Base-by-base conservation (phyloP, 202 grass and related monocot genomes). In the Carex sylvatica region DNA sequence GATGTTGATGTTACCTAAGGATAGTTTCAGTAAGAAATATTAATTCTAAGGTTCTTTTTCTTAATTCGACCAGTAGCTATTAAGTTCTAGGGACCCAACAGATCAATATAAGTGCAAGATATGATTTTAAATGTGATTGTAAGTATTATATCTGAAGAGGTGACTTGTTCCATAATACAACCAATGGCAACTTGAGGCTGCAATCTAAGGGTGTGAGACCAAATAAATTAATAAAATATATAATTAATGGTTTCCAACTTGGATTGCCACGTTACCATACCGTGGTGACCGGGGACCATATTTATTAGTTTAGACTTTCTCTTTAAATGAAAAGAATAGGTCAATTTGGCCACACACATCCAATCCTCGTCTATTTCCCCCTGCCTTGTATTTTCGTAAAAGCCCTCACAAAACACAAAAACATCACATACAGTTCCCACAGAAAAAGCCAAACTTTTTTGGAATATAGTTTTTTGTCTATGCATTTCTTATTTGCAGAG, bases 301-400 rank as follows among this genome's bases (percentile, higher is more conserved):
- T 81, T 49, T 80, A 30, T 81, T 65, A 65, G 19, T 65, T 81
- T 65, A 81, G 38, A 81, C 78, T 81, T 51, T 65, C 5, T 81
- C 36, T 47, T 61, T 80, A 51, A 80, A 80, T 65, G 61, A 24
- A 60, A 9, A 9, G 36, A 65, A 18, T 42, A 80, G 6, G 78
- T 62, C 78, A 65, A 80, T 26, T 65, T 59, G 26, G 9, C 58
- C 16, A 20, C 13, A 47, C 35, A 3, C 36, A 80, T 65, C 51
- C 5, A 14, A 35, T 76, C n/a, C 49, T 75, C 36, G 7, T 19
- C 49, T 35, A 24, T 76, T 58, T 58, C 73, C 15, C 33, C 55
- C 26, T 76, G 31, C 44, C 24, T 44, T n/a, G 5, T n/a, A 33
- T 20, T 54, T 74, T 54, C 71, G 47, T 54, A 0, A 74, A 74